These are phyloP conservation scores for Setaria italica DNA, from an alignment of 202 grass and related monocot genomes.

Conservation along the genomic window DNA sequence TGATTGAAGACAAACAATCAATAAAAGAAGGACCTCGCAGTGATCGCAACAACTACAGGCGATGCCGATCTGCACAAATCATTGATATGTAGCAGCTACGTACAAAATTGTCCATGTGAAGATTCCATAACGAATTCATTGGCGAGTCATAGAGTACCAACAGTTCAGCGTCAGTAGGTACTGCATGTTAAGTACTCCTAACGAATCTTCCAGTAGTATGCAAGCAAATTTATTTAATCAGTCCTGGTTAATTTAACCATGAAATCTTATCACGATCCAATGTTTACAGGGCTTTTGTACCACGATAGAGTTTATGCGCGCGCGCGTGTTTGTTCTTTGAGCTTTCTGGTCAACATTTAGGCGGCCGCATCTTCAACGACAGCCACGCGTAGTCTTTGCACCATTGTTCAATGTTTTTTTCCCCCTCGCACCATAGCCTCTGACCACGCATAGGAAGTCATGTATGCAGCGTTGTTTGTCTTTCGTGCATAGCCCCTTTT, in stretches of 20 bases:
- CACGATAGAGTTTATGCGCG: neutral
- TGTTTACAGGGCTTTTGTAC: slow-evolving; percentile 17
- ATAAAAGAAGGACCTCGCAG: too few species aligned
- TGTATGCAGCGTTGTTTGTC: neutral
- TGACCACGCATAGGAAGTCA: neutral
- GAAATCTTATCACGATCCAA: slow-evolving; percentile 4
- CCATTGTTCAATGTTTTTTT: neutral
- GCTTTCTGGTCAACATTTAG: too few species aligned
- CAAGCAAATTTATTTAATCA: slow-evolving; percentile 20
- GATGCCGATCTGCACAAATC: too few species aligned
- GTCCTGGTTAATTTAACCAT: neutral
- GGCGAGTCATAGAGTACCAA: too few species aligned
- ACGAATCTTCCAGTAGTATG: slow-evolving; percentile 2
- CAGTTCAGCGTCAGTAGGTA: neutral
- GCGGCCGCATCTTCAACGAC: neutral
- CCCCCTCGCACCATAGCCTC: neutral
- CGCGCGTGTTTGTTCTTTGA: neutral
- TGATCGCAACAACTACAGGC: too few species aligned
- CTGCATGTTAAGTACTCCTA: slow-evolving; percentile 21
- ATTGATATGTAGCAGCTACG: too few species aligned
- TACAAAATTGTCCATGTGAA: too few species aligned
- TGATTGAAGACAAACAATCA: too few species aligned
- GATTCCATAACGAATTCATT: too few species aligned
- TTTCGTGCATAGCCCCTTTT: neutral
- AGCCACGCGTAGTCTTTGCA: neutral